phyloP scores from a whole-genome alignment of 495 filamentous ascomycete genomes.

The Pyronema omphalodes region DNA sequence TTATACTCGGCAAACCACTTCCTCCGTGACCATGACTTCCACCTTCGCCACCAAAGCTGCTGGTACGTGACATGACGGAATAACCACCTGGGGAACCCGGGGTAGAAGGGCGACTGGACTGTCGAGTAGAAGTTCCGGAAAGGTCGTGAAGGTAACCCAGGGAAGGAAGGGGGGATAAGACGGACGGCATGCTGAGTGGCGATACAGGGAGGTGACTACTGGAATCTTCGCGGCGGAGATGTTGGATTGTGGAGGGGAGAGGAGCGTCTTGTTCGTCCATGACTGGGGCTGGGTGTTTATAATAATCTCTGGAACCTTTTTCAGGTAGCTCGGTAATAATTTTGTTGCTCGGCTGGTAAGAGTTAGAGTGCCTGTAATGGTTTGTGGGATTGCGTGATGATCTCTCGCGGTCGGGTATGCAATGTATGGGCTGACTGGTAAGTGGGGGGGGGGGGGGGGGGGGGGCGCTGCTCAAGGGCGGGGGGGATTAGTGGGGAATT shows the following conservation, averaged over 20 bases:
- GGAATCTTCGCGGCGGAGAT: background rate
- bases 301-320: too few species aligned
- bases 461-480: too few species aligned
- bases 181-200: background rate
- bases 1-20: slow-evolving; percentile 11
- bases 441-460: too few species aligned
- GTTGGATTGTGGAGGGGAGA: too few species aligned
- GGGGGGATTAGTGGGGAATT: background rate
- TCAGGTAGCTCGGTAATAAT: too few species aligned
- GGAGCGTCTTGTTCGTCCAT: too few species aligned
- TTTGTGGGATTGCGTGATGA: too few species aligned
- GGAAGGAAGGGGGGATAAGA: background rate
- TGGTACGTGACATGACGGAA: background rate
- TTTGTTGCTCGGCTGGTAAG: too few species aligned
- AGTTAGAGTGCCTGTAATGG: too few species aligned
- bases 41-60: background rate
- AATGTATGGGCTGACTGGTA: too few species aligned
- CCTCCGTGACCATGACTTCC: background rate
- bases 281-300: too few species aligned
- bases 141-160: background rate
- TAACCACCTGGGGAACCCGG: background rate
- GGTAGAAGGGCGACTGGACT: background rate
- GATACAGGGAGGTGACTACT: background rate
- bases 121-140: background rate
- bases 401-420: too few species aligned